Base-by-base conservation (phyloP, 352 stramenopile genomes). In the Phytophthora brassicae region DNA sequence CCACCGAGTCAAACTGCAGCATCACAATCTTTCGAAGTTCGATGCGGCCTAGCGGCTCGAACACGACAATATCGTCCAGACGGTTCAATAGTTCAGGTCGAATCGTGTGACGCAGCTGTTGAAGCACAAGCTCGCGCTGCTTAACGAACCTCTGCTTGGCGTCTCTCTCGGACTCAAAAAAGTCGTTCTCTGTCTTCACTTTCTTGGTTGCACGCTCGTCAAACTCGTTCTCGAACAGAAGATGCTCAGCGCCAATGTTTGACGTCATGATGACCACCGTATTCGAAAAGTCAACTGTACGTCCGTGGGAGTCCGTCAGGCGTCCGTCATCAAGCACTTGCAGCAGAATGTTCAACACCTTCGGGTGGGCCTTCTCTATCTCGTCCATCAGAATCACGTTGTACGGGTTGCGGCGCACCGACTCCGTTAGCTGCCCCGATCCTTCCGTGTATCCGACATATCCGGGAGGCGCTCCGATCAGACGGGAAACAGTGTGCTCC, bases 251-350 rank as follows among this genome's bases (percentile, higher is more conserved):
- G n/a, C 96, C 96, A 62, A 99, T 86, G 74, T 99, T 99, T 0
- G 85, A 97, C 28, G 97, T 99, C 72, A 99, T 87, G 70, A 99
- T 98, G 45, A 99, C 90, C 43, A 99, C 93, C 2, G 95, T 95
- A 68, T 99, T 99, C 0, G 83, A 89, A 64, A 99, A 99, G 58
- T 99, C 95, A 5, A 99, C 92, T n/a, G 93, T 98, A 19, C 92
- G 75, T 49, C 96, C 96, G 64, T 98, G 90, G 26, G 80, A 94
- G 69, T 99, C 97, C 6, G 97, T 99, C 39, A 99, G 66, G 6
- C 97, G 89, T 14, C 97, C 97, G 71, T 99, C 97, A 66, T 99
- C 97, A 2, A 99, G 75, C 8, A 99, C 73, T 77, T 99, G 97
- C 7, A 99, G 71, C 38, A 99, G 61, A 57, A 99, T 81, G 49